phyloP scores from a whole-genome alignment of 179 eudicot species.

The Pouteria campechiana region DNA sequence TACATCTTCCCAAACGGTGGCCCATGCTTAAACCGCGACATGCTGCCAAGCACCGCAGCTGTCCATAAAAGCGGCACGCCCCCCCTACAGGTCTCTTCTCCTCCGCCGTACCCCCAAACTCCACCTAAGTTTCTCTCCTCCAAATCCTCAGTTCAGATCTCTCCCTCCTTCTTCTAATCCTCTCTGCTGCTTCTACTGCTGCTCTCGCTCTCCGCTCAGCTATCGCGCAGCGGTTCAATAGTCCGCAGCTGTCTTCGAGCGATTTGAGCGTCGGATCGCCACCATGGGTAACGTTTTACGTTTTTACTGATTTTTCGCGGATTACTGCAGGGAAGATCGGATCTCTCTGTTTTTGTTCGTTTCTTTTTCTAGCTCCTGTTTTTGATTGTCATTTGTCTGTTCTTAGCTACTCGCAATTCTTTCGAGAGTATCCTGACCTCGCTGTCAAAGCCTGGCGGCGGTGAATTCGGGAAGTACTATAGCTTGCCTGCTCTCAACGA shows the following conservation, averaged over 20 bases:
- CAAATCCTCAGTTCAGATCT: too few species aligned
- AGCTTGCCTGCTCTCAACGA: constrained; percentile 89
- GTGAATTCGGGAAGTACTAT: constrained; percentile 95
- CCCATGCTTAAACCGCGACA: too few species aligned
- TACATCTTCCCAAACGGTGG: too few species aligned
- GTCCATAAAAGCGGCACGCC: too few species aligned
- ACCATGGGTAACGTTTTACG: constrained; percentile 56
- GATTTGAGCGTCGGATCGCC: constrained; percentile 63
- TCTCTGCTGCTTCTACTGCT: too few species aligned
- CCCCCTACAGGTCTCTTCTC: too few species aligned
- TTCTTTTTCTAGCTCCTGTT: not conserved
- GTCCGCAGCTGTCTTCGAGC: constrained; percentile 23
- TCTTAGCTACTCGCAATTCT: constrained; percentile 75
- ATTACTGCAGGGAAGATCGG: not conserved
- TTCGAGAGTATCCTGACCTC: constrained; percentile 76
- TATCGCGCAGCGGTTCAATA: too few species aligned
- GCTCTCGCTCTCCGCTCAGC: too few species aligned
- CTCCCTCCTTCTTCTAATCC: too few species aligned
- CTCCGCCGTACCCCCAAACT: too few species aligned
- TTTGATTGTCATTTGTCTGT: not conserved
- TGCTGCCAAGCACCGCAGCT: too few species aligned
- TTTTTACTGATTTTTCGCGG: not conserved
- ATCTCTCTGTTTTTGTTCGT: not conserved
- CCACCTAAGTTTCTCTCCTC: too few species aligned
- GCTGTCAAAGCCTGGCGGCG: constrained; percentile 95